These are phyloP conservation scores for Huntiella moniliformis DNA, from an alignment of 2,329 filamentous ascomycete species.

Conservation along the genomic window DNA sequence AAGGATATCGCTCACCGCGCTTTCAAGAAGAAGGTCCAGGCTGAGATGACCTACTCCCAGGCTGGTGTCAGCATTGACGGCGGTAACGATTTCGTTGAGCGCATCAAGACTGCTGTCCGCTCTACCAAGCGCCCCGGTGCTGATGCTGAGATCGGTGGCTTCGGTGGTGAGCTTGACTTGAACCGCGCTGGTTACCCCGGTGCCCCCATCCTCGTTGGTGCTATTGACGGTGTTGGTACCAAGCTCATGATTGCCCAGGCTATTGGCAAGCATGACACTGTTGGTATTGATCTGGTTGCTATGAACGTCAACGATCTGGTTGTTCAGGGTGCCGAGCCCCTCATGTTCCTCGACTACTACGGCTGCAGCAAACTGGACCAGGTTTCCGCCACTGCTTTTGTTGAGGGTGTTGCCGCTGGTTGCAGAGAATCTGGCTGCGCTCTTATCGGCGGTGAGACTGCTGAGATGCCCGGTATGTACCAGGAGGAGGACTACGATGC, in stretches of 20 bases:
- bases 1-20: slow-evolving; percentile 79
- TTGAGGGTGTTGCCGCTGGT: slow-evolving; percentile 74
- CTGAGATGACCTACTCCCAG: slow-evolving; percentile 65
- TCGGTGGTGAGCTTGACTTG: slow-evolving; percentile 74
- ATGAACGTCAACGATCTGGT: slow-evolving; percentile 99
- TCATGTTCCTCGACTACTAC: slow-evolving; percentile 97
- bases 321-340: slow-evolving; percentile 82
- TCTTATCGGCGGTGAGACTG: slow-evolving; percentile 90
- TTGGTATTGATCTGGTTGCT: slow-evolving; percentile 89
- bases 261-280: slow-evolving; percentile 78
- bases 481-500: slow-evolving; percentile 79
- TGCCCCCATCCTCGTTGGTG: slow-evolving; percentile 70
- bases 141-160: slow-evolving; percentile 85
- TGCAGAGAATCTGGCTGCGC: slow-evolving; percentile 74
- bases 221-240: slow-evolving; percentile 90
- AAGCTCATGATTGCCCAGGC: slow-evolving; percentile 92
- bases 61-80: slow-evolving; percentile 90
- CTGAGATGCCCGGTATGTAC: slow-evolving; percentile 96
- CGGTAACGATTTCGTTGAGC: slow-evolving; percentile 78
- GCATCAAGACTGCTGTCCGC: slow-evolving; percentile 78
- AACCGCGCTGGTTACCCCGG: slow-evolving; percentile 35
- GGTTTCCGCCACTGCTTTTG: slow-evolving; percentile 61
- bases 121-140: slow-evolving; percentile 73
- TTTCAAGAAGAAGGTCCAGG: slow-evolving; percentile 27
- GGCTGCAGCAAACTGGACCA: slow-evolving; percentile 78